A percentile compares a stretch with the other conserved stretches of the same genome.
These are phyloP conservation scores for Hypoxylon fragiforme DNA, from an alignment of 495 filamentous ascomycete genomes.

Conservation along the genomic window DNA sequence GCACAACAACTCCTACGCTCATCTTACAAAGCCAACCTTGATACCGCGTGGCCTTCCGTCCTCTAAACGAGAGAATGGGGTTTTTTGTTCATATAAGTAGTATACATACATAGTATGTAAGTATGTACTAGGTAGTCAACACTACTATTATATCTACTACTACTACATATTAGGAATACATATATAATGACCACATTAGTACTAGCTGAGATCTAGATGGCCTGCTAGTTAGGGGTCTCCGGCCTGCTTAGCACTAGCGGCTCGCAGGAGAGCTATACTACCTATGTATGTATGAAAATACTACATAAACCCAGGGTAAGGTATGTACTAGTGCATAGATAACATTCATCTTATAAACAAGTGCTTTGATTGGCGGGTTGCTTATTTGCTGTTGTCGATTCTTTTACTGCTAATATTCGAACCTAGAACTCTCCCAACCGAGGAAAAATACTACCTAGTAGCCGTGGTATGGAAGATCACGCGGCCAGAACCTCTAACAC, in stretches of 20 bases:
- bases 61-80: conserved; percentile 15
- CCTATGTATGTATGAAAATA: no score
- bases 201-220: conserved; percentile 35
- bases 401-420: conserved; percentile 44
- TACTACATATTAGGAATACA: no score
- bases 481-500: conserved; percentile 26
- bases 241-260: conserved; percentile 27
- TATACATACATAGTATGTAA: no score
- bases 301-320: no score
- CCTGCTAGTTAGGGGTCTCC: conserved; percentile 13
- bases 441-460: conserved; percentile 1
- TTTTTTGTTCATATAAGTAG: no score
- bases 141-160: no score
- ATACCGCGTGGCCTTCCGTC: background rate
- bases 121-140: no score
- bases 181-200: no score
- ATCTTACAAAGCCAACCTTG: background rate
- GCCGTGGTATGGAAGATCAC: conserved; percentile 29
- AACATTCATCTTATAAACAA: conserved; percentile 29
- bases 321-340: conserved; percentile 44
- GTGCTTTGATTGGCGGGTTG: conserved; percentile 42
- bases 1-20: no score
- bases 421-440: conserved; percentile 8
- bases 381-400: conserved; percentile 48
- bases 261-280: conserved; percentile 15